Conservation (phyloP, 495 filamentous ascomycete species). For the Chaetomidium leptoderma region DNA sequence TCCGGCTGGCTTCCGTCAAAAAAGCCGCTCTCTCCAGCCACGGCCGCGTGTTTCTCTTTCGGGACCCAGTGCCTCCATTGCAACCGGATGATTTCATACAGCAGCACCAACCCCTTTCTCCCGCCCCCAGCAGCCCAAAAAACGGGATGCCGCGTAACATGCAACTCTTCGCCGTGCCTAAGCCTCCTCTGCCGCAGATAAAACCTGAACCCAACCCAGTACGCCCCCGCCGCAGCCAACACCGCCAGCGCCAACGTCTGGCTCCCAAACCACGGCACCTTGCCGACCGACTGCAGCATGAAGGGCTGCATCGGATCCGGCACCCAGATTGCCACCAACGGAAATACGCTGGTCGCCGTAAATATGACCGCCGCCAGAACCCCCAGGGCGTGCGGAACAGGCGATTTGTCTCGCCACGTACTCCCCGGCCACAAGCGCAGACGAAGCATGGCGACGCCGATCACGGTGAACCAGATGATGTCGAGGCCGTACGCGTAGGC, state of each 20-base stretch:
- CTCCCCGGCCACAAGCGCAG: conserved; percentile 22
- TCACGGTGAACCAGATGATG: conserved; percentile 21
- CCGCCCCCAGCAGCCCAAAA: conserved; percentile 14
- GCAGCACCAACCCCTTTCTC: conserved; percentile 10
- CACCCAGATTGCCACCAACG: conserved; percentile 23
- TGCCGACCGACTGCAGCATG: conserved; percentile 5
- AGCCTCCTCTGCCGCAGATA: conserved; percentile 17
- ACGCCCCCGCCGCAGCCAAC: conserved; percentile 5
- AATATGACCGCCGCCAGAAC: conserved; percentile 18
- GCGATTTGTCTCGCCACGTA: conserved; percentile 20
- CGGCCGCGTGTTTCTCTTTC: background rate
- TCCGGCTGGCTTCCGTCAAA: background rate
- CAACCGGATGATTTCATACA: conserved; percentile 22
- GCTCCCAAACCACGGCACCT: conserved; percentile 17
- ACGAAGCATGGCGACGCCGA: conserved; percentile 19
- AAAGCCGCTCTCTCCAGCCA: background rate
- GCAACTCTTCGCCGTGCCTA: conserved; percentile 11
- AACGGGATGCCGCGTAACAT: conserved; percentile 17
- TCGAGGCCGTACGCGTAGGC: conserved; percentile 22
- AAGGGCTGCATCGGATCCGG: conserved; percentile 13
- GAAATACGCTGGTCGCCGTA: conserved; percentile 12
- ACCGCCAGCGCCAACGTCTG: conserved; percentile 16
- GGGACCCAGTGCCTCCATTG: conserved; percentile 12
- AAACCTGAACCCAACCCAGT: conserved; percentile 21
- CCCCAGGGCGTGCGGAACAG: conserved; percentile 18